phyloP scores from a whole-genome alignment of 306 rosid species.

The Vicia faba region DNA sequence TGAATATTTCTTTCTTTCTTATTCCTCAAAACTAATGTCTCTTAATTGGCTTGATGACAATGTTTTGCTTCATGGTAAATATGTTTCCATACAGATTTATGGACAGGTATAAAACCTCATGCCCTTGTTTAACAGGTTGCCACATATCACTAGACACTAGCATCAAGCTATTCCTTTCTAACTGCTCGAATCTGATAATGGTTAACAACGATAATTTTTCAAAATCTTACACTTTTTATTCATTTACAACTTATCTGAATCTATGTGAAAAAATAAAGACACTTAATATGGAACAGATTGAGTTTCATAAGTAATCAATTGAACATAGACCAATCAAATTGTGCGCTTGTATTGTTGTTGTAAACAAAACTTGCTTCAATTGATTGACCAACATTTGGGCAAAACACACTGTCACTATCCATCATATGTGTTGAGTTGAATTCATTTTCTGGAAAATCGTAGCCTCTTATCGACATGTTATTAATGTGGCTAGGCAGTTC shows the following conservation, averaged over 20 bases:
- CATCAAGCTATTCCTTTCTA: neutral
- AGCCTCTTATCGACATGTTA: conserved; percentile 12
- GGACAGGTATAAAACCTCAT: neutral
- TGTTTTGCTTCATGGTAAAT: conserved; percentile 2
- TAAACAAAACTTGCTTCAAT: neutral
- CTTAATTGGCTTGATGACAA: neutral
- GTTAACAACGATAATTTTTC: neutral
- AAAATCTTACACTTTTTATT: neutral
- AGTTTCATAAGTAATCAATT: neutral
- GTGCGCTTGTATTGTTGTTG: conserved; percentile 17
- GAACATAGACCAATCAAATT: conserved; percentile 17
- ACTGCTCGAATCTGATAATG: neutral
- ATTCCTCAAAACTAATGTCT: neutral
- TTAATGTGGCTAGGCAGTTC: neutral
- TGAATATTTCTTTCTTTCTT: neutral
- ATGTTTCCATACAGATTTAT: neutral
- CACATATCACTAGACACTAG: neutral
- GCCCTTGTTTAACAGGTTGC: neutral
- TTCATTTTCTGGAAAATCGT: conserved; percentile 6
- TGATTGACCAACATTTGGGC: neutral
- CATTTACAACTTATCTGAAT: neutral
- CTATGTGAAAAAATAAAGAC: neutral
- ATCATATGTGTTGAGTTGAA: neutral
- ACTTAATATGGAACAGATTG: neutral
- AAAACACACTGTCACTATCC: neutral